Percentiles rank a stretch among this genome's conserved stretches.
phyloP scores from a whole-genome alignment of 805 yeast species.

The Pichia sporocuriosa region DNA sequence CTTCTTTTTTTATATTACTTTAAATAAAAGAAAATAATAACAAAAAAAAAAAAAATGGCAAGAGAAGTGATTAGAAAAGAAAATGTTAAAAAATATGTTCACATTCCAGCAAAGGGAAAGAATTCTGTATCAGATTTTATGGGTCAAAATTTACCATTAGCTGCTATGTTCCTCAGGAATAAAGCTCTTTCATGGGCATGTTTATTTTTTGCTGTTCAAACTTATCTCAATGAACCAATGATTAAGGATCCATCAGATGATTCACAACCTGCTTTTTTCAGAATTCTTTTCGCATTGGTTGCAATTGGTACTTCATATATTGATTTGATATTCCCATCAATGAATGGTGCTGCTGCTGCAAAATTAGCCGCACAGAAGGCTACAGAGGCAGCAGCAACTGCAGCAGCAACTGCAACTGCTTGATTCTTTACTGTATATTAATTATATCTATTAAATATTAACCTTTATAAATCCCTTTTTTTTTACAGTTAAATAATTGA shows the following conservation, averaged over 20 bases:
- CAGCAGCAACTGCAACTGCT: background rate
- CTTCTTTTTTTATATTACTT: background rate
- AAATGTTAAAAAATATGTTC: conserved; percentile 34
- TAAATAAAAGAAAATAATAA: background rate
- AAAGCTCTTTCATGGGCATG: conserved; percentile 52
- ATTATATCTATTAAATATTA: background rate
- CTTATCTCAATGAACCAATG: conserved; percentile 36
- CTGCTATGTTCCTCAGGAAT: conserved; percentile 55
- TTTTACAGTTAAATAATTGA: too few species aligned
- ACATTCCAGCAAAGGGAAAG: conserved; percentile 41
- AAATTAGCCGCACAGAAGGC: conserved; percentile 19
- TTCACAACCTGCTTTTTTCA: conserved; percentile 41
- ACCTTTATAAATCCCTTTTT: too few species aligned
- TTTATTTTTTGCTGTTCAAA: conserved; percentile 44
- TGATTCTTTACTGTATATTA: background rate
- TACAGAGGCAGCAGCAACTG: background rate
- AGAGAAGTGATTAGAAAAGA: conserved; percentile 28
- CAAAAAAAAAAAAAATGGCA: conserved; percentile 12
- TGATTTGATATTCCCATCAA: conserved; percentile 43
- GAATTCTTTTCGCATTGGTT: conserved; percentile 39
- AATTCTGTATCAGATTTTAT: conserved; percentile 40
- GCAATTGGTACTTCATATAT: conserved; percentile 44
- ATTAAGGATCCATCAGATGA: conserved; percentile 26
- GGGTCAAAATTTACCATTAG: conserved; percentile 53
- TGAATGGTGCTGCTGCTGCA: conserved; percentile 23